Percentiles rank a stretch among this genome's conserved stretches.
These are phyloP conservation scores for Cyberlindnera americana DNA, from an alignment of 805 yeast species.

Conservation along the genomic window DNA sequence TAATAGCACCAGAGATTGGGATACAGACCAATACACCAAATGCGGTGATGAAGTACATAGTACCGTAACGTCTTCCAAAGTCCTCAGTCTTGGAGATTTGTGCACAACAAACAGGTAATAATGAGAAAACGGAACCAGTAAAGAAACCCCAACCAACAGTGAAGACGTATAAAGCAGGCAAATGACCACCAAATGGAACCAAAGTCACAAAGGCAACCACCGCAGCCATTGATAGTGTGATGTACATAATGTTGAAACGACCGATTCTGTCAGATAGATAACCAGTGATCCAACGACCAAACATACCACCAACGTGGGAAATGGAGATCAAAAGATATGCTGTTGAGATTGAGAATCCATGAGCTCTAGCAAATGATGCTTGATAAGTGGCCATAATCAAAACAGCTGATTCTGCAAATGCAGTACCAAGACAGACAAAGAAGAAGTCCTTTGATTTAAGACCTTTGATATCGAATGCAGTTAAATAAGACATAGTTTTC, in stretches of 20 bases:
- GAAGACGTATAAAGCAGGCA: conserved; percentile 39
- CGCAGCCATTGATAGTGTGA: conserved; percentile 30
- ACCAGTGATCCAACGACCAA: conserved; percentile 45
- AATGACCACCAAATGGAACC: conserved; percentile 35
- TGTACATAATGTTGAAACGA: conserved; percentile 48
- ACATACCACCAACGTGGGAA: conserved; percentile 38
- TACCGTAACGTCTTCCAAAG: conserved; percentile 53
- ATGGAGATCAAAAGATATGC: conserved; percentile 45
- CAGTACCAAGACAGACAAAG: conserved; percentile 41
- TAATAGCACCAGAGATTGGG: conserved; percentile 49
- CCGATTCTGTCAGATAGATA: conserved; percentile 43
- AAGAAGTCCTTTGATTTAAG: conserved; percentile 43
- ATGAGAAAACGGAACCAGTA: conserved; percentile 51
- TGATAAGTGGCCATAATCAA: conserved; percentile 44
- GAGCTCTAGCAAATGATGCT: conserved; percentile 46
- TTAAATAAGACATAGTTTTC: conserved; percentile 25
- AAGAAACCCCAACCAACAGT: conserved; percentile 48
- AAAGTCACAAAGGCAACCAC: conserved; percentile 34
- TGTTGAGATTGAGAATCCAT: conserved; percentile 38
- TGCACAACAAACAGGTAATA: conserved; percentile 57
- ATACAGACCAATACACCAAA: conserved; percentile 48
- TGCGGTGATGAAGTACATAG: conserved; percentile 56
- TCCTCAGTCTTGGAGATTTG: conserved; percentile 51
- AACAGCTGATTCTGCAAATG: conserved; percentile 44
- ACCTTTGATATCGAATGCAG: conserved; percentile 34